Base-by-base conservation (phyloP, 176 grass and related monocot species). In the Carex myosuroides region DNA sequence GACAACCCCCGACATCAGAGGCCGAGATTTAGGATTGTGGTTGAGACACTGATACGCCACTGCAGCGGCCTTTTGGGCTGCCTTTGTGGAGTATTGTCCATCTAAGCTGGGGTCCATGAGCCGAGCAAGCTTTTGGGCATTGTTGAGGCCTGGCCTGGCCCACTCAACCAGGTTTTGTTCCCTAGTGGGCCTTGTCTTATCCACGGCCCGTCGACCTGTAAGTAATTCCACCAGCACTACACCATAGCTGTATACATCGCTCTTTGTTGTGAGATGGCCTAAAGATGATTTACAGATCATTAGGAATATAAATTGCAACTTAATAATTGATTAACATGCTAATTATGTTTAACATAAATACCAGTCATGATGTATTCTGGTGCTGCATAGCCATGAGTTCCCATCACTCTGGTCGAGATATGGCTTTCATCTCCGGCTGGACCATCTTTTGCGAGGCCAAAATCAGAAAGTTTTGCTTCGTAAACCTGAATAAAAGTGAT, bases 321-420 rank as follows among this genome's bases (percentile, higher is more conserved):
- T 72, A 4, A 29, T 29, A 12, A 53, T 6, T 14, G 48, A 52
- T 26, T 53, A 53, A 55, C 21, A 61, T 41, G 58, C 2, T 63
- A 50, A 53, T 85, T 3, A 8, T 70, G 16, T 50, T 8, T 52
- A 0, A 33, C 16, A 37, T 35, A 37, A 21, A 32, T 70, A 88
- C 94, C 94, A 1, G 97, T 99, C 93, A 99, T 88, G 77, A 99
- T 99, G 88, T 99, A 99, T 86, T 99, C 97, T 0, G 97, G 97
- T 35, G 93, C 97, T 17, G 97, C 90, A 26, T 99, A 99, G 1
- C 97, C 97, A n/a, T 95, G 93, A 3, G 97, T 99, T 48, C 97
- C 97, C 97, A 99, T 99, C 24, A 99, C 90, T 6, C 93, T 82
- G 0, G 93, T 95, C 14, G 97, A 99, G 42, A 99, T 90, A 35